Evolutionary conservation across 441 rosid species (phyloP).

Genomic region (Kokia cookei): DNA sequence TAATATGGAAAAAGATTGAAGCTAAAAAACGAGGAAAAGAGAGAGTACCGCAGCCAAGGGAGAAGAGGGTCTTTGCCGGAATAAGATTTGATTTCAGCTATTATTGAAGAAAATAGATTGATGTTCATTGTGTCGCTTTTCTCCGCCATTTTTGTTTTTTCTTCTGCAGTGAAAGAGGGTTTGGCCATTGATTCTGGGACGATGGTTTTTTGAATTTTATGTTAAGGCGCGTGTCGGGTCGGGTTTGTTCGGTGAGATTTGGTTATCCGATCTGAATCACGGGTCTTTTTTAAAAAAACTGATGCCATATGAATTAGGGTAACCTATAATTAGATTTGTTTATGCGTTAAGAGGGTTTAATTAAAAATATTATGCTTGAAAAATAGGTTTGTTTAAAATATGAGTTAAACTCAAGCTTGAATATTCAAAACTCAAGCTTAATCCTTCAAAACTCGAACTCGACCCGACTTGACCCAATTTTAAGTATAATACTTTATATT

Average conservation of each 20-base stretch:
- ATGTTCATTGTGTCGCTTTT: conserved; percentile 28
- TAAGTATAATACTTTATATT: no score
- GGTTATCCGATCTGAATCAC: not conserved
- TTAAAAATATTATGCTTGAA: no score
- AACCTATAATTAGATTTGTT: no score
- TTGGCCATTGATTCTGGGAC: not conserved
- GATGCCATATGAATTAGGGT: no score
- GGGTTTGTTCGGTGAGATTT: not conserved
- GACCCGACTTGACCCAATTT: no score
- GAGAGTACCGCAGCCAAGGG: conserved; percentile 81
- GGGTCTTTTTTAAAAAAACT: not conserved
- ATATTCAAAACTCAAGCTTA: no score
- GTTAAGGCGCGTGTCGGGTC: not conserved
- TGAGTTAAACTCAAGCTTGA: no score
- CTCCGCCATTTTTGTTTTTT: conserved; percentile 7
- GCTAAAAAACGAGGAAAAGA: not conserved
- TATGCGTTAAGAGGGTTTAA: no score
- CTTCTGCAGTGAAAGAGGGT: not conserved
- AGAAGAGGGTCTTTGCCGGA: conserved; percentile 76
- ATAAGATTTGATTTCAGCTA: conserved; percentile 76
- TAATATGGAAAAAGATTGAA: not conserved
- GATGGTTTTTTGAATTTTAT: conserved; percentile 9
- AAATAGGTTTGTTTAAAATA: no score
- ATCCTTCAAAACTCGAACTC: no score
- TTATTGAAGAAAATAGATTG: conserved; percentile 53